A percentile compares a stretch with the other conserved stretches of the same genome.
phyloP scores from a whole-genome alignment of 1,139 yeast genomes.

The Taphrina wiesneri region DNA sequence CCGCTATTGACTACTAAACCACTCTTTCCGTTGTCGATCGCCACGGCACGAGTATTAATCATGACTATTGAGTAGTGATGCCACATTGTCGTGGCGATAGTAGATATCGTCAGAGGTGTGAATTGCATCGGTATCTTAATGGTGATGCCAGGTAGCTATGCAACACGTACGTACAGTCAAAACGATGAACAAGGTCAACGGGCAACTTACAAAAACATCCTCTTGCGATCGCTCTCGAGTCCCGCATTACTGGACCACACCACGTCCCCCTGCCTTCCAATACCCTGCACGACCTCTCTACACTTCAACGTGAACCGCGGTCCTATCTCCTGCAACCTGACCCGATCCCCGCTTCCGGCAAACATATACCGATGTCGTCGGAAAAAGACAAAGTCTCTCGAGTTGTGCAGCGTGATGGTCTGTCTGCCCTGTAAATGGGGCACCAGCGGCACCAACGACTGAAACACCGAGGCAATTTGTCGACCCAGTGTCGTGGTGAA shows the following conservation, averaged over 20 bases:
- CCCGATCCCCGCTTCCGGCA: constrained; percentile 68
- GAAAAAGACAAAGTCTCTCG: constrained; percentile 90
- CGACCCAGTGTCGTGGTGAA: constrained; percentile 89
- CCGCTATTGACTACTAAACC: too few relatives aligned
- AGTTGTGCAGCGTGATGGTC: constrained; percentile 92
- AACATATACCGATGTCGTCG: constrained; percentile 92
- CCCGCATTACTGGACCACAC: constrained; percentile 34
- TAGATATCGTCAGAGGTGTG: too few relatives aligned
- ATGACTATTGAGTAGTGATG: too few relatives aligned
- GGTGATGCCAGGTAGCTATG: too few relatives aligned
- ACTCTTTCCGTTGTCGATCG: too few relatives aligned
- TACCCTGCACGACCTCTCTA: constrained; percentile 85
- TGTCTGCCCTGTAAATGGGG: constrained; percentile 96
- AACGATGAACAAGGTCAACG: not conserved
- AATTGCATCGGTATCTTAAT: too few relatives aligned
- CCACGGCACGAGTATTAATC: too few relatives aligned
- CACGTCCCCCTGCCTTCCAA: constrained; percentile 44
- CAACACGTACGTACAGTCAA: not conserved
- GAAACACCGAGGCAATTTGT: constrained; percentile 88
- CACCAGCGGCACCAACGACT: constrained; percentile 82
- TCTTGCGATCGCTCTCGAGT: constrained; percentile 30
- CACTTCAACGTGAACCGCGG: constrained; percentile 92
- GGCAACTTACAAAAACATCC: constrained; percentile 18
- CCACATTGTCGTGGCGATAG: too few relatives aligned
- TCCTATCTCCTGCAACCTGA: constrained; percentile 92